Conservation (phyloP, 2,329 filamentous ascomycete genomes). For the Didymella pinodella region DNA sequence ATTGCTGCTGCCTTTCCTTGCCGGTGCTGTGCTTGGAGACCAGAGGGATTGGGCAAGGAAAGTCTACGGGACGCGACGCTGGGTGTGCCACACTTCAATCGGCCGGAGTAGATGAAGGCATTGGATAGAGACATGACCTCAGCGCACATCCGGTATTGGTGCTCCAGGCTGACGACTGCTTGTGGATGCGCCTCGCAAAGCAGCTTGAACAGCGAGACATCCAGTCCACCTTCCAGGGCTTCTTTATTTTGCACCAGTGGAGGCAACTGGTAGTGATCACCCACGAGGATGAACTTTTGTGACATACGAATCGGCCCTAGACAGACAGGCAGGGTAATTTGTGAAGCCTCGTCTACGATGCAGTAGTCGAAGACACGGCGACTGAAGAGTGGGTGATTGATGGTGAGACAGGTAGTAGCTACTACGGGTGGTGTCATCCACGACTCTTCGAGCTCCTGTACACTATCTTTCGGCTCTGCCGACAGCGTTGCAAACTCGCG, state of each 20-base stretch:
- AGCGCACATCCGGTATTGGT: conserved; percentile 98
- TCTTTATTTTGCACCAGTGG: conserved; percentile 93
- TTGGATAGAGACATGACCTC: conserved; percentile 97
- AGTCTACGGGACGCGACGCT: conserved; percentile 75
- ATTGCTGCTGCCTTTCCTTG: conserved; percentile 22
- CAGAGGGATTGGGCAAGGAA: conserved; percentile 62
- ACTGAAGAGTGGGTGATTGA: conserved; percentile 87
- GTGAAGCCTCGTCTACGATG: conserved; percentile 96
- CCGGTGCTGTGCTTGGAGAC: conserved; percentile 47
- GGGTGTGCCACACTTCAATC: conserved; percentile 85
- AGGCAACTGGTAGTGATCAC: conserved; percentile 95
- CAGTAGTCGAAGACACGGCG: conserved; percentile 96
- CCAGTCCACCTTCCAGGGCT: conserved; percentile 83
- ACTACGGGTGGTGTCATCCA: conserved; percentile 91
- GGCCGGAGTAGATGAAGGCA: conserved; percentile 88
- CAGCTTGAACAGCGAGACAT: conserved; percentile 92
- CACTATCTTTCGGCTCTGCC: conserved; percentile 73
- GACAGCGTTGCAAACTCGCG: conserved; percentile 84
- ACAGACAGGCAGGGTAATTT: conserved; percentile 95
- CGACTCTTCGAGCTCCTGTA: conserved; percentile 82
- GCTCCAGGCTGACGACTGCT: conserved; percentile 89
- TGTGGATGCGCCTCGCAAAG: conserved; percentile 87
- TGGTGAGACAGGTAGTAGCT: conserved; percentile 91
- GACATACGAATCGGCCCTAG: conserved; percentile 93
- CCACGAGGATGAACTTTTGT: conserved; percentile 90